These are phyloP conservation scores for Ochromonas danica DNA, from an alignment of 108 stramenopile species.

Conservation along the genomic window DNA sequence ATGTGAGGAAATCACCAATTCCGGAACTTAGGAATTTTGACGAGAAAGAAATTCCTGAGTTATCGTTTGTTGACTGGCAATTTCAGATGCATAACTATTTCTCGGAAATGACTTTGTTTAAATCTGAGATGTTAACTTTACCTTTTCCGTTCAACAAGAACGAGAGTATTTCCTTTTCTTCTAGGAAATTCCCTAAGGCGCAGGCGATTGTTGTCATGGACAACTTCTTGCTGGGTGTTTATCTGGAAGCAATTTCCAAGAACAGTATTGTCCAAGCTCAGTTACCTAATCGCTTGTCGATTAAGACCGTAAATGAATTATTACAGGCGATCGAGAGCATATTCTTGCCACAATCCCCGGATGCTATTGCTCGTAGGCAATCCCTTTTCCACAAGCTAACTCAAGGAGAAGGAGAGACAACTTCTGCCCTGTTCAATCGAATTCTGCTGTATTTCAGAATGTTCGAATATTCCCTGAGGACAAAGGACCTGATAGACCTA, in stretches of 20 bases:
- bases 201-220: conserved; percentile 14
- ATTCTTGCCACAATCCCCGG: conserved; percentile 13
- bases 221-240: conserved; percentile 15
- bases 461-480: conserved; percentile 15
- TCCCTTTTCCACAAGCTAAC: conserved; percentile 15
- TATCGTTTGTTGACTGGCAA: conserved; percentile 15
- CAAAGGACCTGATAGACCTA: conserved; percentile 9
- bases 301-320: conserved; percentile 17
- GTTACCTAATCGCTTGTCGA: conserved; percentile 15
- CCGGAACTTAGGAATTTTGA: conserved; percentile 10
- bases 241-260: conserved; percentile 15
- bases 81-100: conserved; percentile 17
- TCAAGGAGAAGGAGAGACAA: conserved; percentile 4
- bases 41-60: conserved; percentile 15
- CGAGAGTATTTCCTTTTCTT: conserved; percentile 10
- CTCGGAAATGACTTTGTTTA: conserved; percentile 10
- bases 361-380: conserved; percentile 5
- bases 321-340: conserved; percentile 14
- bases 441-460: conserved; percentile 10
- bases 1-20: conserved; percentile 16
- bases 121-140: conserved; percentile 17
- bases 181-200: conserved; percentile 14
- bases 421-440: conserved; percentile 9
- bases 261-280: conserved; percentile 15
- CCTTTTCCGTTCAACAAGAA: conserved; percentile 15